A percentile compares a stretch with the other conserved stretches of the same genome.
These are phyloP conservation scores for Yamadazyma trypodendri DNA, from an alignment of 1,139 yeast genomes.

Conservation along the genomic window DNA sequence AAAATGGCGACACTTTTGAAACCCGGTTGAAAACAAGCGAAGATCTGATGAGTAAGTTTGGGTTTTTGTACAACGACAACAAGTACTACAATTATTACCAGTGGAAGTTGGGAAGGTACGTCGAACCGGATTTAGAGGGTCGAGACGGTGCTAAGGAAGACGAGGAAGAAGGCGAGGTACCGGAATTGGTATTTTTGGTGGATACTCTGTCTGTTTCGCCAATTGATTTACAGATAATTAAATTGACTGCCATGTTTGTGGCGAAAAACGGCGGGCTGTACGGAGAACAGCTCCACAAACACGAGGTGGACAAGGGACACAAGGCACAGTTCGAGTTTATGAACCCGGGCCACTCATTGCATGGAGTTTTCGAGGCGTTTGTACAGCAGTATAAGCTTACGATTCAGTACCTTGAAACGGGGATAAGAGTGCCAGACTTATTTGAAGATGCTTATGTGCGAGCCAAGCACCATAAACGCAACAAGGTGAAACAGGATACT, in stretches of 20 bases:
- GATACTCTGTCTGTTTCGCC: constrained; percentile 57
- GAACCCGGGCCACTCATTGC: constrained; percentile 57
- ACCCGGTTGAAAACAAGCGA: constrained; percentile 51
- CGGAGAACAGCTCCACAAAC: constrained; percentile 33
- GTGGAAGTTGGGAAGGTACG: constrained; percentile 27
- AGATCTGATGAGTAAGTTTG: constrained; percentile 51
- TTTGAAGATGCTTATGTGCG: constrained; percentile 52
- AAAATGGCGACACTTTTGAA: constrained; percentile 71
- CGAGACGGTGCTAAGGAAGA: neutral
- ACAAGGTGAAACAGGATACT: constrained; percentile 22
- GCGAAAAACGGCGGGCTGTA: constrained; percentile 56
- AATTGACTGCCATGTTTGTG: constrained; percentile 68
- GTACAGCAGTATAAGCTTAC: constrained; percentile 57
- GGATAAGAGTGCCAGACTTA: constrained; percentile 24
- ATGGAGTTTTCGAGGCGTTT: constrained; percentile 50
- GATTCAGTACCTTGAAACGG: constrained; percentile 18
- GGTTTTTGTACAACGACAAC: constrained; percentile 56
- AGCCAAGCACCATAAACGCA: constrained; percentile 53
- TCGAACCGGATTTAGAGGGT: neutral
- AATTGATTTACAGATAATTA: constrained; percentile 66
- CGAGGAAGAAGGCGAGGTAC: constrained; percentile 1
- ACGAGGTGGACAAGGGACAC: constrained; percentile 35
- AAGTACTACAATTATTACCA: constrained; percentile 59
- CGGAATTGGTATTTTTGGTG: constrained; percentile 44
- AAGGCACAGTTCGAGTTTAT: constrained; percentile 70